A percentile compares a stretch with the other conserved stretches of the same genome.
Evolutionary conservation across 768 basidiomycete genomes (phyloP).

Genomic region (Dentipellis fragilis): DNA sequence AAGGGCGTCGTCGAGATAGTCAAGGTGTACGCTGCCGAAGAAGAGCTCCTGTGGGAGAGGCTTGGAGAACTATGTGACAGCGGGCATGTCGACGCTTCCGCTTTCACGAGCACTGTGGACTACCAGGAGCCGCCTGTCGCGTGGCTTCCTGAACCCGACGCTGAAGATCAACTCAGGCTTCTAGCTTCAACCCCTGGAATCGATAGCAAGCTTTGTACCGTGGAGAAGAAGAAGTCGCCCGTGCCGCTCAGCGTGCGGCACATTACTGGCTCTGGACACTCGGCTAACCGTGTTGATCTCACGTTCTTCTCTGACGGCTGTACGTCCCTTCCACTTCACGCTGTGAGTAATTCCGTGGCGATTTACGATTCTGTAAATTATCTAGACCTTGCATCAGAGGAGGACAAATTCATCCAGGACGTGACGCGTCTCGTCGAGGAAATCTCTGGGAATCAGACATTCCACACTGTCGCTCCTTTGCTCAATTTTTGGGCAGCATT

Average conservation of each 20-base stretch:
- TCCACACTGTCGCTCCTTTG: slow-evolving; percentile 63
- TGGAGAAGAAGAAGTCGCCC: too few species aligned
- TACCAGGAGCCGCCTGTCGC: too few species aligned
- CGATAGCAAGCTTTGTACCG: too few species aligned
- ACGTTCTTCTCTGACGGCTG: neutral
- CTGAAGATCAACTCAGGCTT: too few species aligned
- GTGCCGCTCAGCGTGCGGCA: neutral
- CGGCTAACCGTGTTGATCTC: neutral
- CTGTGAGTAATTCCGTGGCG: neutral
- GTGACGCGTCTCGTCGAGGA: slow-evolving; percentile 57
- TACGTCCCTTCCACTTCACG: neutral
- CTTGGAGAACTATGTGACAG: too few species aligned
- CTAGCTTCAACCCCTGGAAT: too few species aligned
- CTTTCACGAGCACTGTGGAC: too few species aligned
- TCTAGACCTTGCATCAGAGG: slow-evolving; percentile 46
- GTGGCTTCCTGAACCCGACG: too few species aligned
- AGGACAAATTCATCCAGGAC: slow-evolving; percentile 55
- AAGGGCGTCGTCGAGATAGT: too few species aligned
- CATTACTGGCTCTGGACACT: neutral
- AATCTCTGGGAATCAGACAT: slow-evolving; percentile 65
- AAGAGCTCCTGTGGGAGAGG: too few species aligned
- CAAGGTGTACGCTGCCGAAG: too few species aligned
- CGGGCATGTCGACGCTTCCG: too few species aligned
- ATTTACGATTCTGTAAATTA: neutral
- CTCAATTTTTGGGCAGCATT: slow-evolving; percentile 80